Conservation (phyloP, 768 basidiomycete genomes). For the Artomyces pyxidatus region DNA sequence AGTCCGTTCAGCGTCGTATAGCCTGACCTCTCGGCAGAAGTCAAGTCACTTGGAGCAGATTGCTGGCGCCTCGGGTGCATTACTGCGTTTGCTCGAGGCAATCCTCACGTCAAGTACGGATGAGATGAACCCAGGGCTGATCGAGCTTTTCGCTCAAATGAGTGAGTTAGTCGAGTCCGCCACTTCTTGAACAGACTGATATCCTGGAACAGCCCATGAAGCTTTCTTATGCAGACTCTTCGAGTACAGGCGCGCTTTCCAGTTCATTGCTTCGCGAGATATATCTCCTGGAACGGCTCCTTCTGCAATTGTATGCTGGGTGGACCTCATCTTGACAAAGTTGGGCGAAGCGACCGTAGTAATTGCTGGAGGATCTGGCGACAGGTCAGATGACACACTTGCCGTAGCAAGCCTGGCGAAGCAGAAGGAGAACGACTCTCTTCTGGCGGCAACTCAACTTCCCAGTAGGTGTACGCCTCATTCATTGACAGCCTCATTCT, state of each 20-base stretch:
- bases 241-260: conserved; percentile 42
- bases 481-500: conserved; percentile 5
- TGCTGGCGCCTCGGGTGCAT: neutral
- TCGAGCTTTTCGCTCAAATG: conserved; percentile 13
- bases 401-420: conserved; percentile 24
- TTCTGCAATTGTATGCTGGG: conserved; percentile 51
- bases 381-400: neutral
- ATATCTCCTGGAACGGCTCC: conserved; percentile 17
- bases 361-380: conserved; percentile 21
- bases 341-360: conserved; percentile 32
- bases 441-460: conserved; percentile 59
- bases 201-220: no score
- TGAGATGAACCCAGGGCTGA: neutral
- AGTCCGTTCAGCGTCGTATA: no score
- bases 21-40: neutral
- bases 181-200: no score
- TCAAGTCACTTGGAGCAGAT: neutral
- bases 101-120: neutral
- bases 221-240: conserved; percentile 39
- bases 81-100: neutral
- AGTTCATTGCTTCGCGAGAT: conserved; percentile 31
- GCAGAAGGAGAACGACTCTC: conserved; percentile 40
- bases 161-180: conserved; percentile 1
- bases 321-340: conserved; percentile 50
- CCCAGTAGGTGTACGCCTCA: conserved; percentile 58